A percentile compares a stretch with the other conserved stretches of the same genome.
Evolutionary conservation across 2,329 filamentous ascomycete species (phyloP).

Genomic region (Fusarium fujikuroi): DNA sequence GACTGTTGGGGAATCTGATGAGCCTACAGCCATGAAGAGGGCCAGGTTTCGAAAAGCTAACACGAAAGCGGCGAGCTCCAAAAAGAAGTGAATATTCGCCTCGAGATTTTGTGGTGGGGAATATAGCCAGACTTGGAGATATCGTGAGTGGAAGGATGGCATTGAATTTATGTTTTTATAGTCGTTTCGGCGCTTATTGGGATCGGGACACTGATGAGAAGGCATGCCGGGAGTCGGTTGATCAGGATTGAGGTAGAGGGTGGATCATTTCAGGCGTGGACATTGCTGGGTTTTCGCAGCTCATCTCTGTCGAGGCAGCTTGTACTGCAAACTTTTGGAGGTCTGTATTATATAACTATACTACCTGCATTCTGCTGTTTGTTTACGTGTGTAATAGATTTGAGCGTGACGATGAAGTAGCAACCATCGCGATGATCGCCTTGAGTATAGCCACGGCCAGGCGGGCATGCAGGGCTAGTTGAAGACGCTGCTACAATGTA

Average conservation of each 20-base stretch:
- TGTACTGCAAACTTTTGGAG: slow-evolving; percentile 4
- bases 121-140: slow-evolving; percentile 16
- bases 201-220: slow-evolving; percentile 30
- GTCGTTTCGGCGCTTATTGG: slow-evolving; percentile 31
- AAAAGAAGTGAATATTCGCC: slow-evolving; percentile 4
- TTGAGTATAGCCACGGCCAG: not conserved
- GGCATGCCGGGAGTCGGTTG: slow-evolving; percentile 28
- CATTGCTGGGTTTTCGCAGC: slow-evolving; percentile 3
- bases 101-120: not conserved
- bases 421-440: not conserved
- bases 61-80: not conserved
- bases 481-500: not conserved
- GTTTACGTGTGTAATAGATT: not conserved
- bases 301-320: slow-evolving; percentile 1
- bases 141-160: slow-evolving; percentile 13
- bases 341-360: slow-evolving; percentile 27
- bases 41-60: slow-evolving; percentile 5
- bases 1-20: not conserved
- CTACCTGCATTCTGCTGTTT: slow-evolving; percentile 11
- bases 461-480: not conserved
- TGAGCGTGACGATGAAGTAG: not conserved
- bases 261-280: slow-evolving; percentile 15
- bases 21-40: slow-evolving; percentile 8
- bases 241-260: slow-evolving; percentile 16
- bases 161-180: slow-evolving; percentile 28